A percentile compares a stretch with the other conserved stretches of the same genome.
Conservation (phyloP, 441 rosid species). For the Hura crepitans region DNA sequence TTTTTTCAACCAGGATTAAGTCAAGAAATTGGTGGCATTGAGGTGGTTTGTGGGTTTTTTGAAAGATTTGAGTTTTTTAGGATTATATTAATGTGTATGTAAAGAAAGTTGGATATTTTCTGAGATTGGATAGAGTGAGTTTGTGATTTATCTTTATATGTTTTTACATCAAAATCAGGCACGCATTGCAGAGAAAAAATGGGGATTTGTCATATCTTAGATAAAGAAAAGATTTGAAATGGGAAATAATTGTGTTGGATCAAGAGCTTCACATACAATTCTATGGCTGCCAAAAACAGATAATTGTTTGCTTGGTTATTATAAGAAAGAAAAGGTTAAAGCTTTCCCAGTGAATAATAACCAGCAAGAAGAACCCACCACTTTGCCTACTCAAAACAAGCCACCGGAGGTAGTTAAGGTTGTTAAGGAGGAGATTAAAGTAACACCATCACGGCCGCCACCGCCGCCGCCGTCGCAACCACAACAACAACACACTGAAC, state of each 20-base stretch:
- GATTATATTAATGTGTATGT: neutral
- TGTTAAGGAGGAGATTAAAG: constrained; percentile 36
- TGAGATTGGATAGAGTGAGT: neutral
- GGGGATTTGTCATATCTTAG: constrained; percentile 15
- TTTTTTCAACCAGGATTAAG: constrained; percentile 2
- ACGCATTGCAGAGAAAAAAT: constrained; percentile 15
- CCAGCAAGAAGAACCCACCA: constrained; percentile 25
- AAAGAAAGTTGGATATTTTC: neutral
- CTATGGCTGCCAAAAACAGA: constrained; percentile 31
- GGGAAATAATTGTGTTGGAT: constrained; percentile 58
- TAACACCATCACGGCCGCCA: neutral
- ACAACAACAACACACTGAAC: neutral
- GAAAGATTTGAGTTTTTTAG: too few relatives aligned
- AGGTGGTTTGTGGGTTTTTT: constrained; percentile 7
- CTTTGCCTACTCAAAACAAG: constrained; percentile 21
- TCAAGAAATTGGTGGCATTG: constrained; percentile 16
- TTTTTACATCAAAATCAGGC: constrained; percentile 9
- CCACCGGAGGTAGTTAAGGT: constrained; percentile 49
- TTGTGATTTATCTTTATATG: constrained; percentile 3
- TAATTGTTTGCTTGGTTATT: constrained; percentile 4
- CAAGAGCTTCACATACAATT: constrained; percentile 29
- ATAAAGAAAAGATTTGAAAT: constrained; percentile 29
- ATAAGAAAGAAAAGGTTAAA: constrained; percentile 11
- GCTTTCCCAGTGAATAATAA: constrained; percentile 18
- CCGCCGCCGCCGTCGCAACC: neutral